Percentiles rank a stretch among this genome's conserved stretches.
Evolutionary conservation across 441 rosid genomes (phyloP).

Genomic region (Pelargonium hybrid): DNA sequence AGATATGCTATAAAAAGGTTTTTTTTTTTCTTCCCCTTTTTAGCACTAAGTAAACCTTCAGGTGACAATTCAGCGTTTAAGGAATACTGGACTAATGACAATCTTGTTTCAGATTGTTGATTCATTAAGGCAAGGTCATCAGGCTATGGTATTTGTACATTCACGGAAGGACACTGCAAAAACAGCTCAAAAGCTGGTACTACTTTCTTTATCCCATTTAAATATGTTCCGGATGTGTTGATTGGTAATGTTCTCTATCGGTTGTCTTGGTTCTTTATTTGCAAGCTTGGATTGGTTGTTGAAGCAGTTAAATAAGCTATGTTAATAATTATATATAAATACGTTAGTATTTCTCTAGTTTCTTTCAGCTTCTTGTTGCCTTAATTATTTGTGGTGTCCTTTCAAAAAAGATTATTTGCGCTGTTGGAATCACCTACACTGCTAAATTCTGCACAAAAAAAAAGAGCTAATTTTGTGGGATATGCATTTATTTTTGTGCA

Average conservation of each 20-base stretch:
- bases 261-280: not conserved
- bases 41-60: conserved; percentile 17
- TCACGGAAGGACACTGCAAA: conserved; percentile 94
- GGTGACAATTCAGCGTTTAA: conserved; percentile 24
- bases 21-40: conserved; percentile 7
- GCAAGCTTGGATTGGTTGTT: conserved; percentile 1
- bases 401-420: too few relatives aligned
- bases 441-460: too few relatives aligned
- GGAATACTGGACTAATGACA: conserved; percentile 18
- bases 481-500: too few relatives aligned
- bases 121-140: conserved; percentile 87
- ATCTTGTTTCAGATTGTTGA: conserved; percentile 57
- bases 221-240: conserved; percentile 6
- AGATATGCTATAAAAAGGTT: conserved; percentile 94
- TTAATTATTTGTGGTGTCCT: too few relatives aligned
- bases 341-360: too few relatives aligned
- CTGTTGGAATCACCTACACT: not conserved
- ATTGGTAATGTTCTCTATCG: not conserved
- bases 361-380: too few relatives aligned
- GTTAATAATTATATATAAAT: not conserved
- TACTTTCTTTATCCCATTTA: conserved; percentile 1
- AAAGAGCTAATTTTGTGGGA: too few relatives aligned
- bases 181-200: conserved; percentile 89
- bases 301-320: not conserved
- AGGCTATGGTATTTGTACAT: conserved; percentile 96